phyloP scores from a whole-genome alignment of 2,329 filamentous ascomycete genomes.

The Helotiales sp. region DNA sequence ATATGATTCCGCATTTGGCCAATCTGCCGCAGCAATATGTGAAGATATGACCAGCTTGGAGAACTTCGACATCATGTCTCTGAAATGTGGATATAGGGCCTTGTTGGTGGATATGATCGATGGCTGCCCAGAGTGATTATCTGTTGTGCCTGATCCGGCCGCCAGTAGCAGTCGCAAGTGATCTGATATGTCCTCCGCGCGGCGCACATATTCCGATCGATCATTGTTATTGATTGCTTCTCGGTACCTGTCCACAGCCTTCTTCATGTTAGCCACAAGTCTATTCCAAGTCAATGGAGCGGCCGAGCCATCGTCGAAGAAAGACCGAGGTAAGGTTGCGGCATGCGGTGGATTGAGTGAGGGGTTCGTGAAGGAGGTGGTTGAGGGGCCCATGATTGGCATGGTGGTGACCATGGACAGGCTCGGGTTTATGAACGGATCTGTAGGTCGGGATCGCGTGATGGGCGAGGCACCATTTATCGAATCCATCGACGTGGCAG shows the following conservation, averaged over 20 bases:
- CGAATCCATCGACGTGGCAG: conserved; percentile 90
- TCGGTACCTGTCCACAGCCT: conserved; percentile 86
- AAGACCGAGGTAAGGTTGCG: conserved; percentile 74
- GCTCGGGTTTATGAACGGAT: conserved; percentile 58
- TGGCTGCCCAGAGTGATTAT: conserved; percentile 97
- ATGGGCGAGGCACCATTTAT: conserved; percentile 72
- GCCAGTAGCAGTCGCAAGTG: conserved; percentile 92
- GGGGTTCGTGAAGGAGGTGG: conserved; percentile 64
- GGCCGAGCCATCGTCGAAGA: conserved; percentile 87
- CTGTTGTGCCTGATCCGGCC: conserved; percentile 93
- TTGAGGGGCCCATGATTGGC: conserved; percentile 40
- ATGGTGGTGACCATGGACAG: conserved; percentile 56
- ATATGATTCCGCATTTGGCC: conserved; percentile 90
- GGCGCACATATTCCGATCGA: conserved; percentile 87
- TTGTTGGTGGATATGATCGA: conserved; percentile 99
- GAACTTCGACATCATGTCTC: conserved; percentile 99
- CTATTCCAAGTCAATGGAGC: conserved; percentile 86
- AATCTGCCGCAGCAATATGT: conserved; percentile 95
- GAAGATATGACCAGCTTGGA: conserved; percentile 99
- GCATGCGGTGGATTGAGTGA: conserved; percentile 40
- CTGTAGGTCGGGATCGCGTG: conserved; percentile 58
- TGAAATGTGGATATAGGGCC: conserved; percentile 92
- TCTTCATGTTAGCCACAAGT: conserved; percentile 90
- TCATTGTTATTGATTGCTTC: conserved; percentile 84
- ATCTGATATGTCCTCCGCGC: conserved; percentile 98